Conservation (phyloP, 2,329 filamentous ascomycete genomes). For the Periconia sp. region DNA sequence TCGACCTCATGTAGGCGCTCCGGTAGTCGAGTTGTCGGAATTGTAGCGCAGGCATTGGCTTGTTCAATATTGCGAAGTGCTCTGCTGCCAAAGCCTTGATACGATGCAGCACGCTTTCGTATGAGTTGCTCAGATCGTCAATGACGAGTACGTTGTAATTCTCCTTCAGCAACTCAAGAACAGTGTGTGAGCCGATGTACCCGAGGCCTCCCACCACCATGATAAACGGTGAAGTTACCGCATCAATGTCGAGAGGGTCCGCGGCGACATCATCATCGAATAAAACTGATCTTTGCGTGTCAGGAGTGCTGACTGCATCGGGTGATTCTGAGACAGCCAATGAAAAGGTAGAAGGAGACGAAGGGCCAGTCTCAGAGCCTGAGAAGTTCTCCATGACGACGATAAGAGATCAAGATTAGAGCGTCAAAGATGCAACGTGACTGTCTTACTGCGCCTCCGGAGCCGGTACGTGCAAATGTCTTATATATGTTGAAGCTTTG, state of each 20-base stretch:
- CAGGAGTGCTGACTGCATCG: constrained; percentile 49
- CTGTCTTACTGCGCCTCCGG: constrained; percentile 17
- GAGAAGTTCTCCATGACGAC: constrained; percentile 30
- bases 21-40: constrained; percentile 58
- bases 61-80: constrained; percentile 47
- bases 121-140: constrained; percentile 55
- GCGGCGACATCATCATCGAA: constrained; percentile 56
- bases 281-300: constrained; percentile 52
- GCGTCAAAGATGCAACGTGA: constrained; percentile 19
- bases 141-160: constrained; percentile 60
- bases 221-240: constrained; percentile 48
- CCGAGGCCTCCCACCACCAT: constrained; percentile 62
- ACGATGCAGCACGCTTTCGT: constrained; percentile 45
- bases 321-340: constrained; percentile 29
- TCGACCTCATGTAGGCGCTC: constrained; percentile 47
- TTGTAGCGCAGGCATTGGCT: constrained; percentile 51
- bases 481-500: constrained; percentile 38
- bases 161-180: constrained; percentile 60
- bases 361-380: constrained; percentile 27
- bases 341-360: constrained; percentile 37
- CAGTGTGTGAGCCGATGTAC: constrained; percentile 64
- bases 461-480: constrained; percentile 38
- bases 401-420: constrained; percentile 11
- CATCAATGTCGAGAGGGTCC: constrained; percentile 49
- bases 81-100: constrained; percentile 44